Percentiles rank a stretch among this genome's conserved stretches.
phyloP scores from a whole-genome alignment of 805 yeast species.

The Wickerhamiella vanderwaltii region DNA sequence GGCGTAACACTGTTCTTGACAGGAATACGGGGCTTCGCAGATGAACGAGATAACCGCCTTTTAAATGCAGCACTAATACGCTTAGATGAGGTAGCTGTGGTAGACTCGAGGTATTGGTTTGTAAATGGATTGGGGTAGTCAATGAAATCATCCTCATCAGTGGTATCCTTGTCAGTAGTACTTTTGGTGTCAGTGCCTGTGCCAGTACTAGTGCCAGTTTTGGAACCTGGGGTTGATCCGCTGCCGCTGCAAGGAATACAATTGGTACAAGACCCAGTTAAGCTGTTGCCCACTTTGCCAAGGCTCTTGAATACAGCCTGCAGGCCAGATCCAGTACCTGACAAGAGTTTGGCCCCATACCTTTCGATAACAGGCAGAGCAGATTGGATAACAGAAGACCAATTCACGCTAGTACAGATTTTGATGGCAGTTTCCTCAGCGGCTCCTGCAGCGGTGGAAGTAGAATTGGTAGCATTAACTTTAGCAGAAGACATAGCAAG shows the following conservation, averaged over 20 bases:
- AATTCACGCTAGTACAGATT: neutral
- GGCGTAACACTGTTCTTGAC: too few species aligned
- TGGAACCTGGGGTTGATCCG: neutral
- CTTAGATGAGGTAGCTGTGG: neutral
- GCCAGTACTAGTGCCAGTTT: neutral
- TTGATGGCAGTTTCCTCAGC: neutral
- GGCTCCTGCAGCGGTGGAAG: neutral
- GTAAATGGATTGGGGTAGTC: constrained; percentile 9
- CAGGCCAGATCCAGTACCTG: neutral
- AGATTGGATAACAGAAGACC: neutral
- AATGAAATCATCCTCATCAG: too few species aligned
- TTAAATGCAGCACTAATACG: neutral
- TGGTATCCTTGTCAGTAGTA: neutral
- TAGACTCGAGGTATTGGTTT: neutral
- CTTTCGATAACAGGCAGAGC: neutral
- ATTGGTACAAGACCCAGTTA: too few species aligned
- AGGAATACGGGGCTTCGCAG: too few species aligned
- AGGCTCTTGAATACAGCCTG: neutral
- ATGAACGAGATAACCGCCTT: constrained; percentile 1
- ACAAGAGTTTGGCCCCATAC: too few species aligned
- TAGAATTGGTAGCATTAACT: neutral
- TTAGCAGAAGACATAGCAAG: neutral
- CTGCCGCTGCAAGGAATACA: too few species aligned
- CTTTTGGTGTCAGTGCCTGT: neutral
- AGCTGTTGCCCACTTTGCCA: too few species aligned